Base-by-base conservation (phyloP, 2,329 filamentous ascomycete genomes). In the Phialophora macrospora region DNA sequence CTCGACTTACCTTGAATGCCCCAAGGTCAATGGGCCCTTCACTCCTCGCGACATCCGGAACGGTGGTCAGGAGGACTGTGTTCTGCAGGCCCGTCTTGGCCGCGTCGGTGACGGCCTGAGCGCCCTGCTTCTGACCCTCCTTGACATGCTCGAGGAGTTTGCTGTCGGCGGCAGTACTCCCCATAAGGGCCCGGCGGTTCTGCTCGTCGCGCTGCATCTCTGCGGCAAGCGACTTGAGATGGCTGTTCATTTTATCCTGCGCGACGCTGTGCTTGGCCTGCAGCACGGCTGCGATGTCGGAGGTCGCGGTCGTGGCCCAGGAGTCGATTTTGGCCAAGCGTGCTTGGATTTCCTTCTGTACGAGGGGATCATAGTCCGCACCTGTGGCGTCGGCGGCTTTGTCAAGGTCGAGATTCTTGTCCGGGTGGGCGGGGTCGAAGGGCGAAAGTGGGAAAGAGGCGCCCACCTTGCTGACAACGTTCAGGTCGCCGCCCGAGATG, bases 61-160 rank as follows among this genome's bases (percentile, higher is more conserved):
- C 48, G n/a, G n/a, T n/a, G 48, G 20, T 26, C 2, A 51, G 48
- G 12, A 51, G 48, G 11, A 51, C 48, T 11, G 48, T 22, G n/a
- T 51, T 51, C 20, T 51, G 9, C 2, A 51, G 20, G 12, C 48
- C 48, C 9, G 48, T 51, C 48, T 51, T 51, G 9, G 48, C 48
- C 12, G 48, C 48, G 48, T 51, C 48, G n/a, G 48, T 51, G 48
- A 51, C 48, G 48, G 48, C 48, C 48, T 51, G 48, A 20, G 48
- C 48, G 20, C 48, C 48, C 48, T 51, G 48, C 48, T 51, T 24
- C 48, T 51, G 48, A 12, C 48, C 48, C 20, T 22, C 48, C 3
- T 22, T 51, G 48, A 51, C 5, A 20, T 51, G 48, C 48, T 22
- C 20, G 48, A 51, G 48, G 12, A 22, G 8, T n/a, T 51, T 22